Conservation (phyloP, 1,139 yeast species). For the Yamadazyma aaseri region DNA sequence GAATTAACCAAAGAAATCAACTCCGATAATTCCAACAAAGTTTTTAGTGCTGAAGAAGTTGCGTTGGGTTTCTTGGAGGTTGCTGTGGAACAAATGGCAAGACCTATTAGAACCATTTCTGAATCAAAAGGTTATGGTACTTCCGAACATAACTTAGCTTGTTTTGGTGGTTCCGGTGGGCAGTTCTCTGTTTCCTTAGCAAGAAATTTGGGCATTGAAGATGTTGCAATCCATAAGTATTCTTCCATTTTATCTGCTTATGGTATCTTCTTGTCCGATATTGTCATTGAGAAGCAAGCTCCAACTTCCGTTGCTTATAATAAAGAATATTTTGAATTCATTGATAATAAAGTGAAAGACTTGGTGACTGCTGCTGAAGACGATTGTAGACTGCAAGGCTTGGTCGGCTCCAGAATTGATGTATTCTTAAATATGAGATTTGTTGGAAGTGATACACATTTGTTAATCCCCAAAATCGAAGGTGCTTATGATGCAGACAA, state of each 20-base stretch:
- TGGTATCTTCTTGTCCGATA: conserved; percentile 45
- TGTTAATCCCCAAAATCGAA: conserved; percentile 51
- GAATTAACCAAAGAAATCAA: conserved; percentile 36
- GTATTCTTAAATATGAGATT: conserved; percentile 75
- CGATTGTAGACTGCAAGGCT: conserved; percentile 34
- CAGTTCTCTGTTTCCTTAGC: conserved; percentile 43
- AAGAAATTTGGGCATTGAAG: conserved; percentile 36
- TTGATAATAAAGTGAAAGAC: conserved; percentile 26
- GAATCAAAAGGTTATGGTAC: conserved; percentile 45
- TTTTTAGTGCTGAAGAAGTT: conserved; percentile 38
- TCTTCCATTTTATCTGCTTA: conserved; percentile 46
- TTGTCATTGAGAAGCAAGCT: conserved; percentile 62
- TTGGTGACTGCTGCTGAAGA: conserved; percentile 26
- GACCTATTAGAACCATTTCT: conserved; percentile 45
- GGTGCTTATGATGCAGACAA: conserved; percentile 24
- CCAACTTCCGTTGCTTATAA: conserved; percentile 43
- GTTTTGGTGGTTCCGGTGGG: conserved; percentile 51
- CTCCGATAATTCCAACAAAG: conserved; percentile 21
- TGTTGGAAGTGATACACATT: conserved; percentile 82
- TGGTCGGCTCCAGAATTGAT: conserved; percentile 43
- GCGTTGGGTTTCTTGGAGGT: conserved; percentile 45
- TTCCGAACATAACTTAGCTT: conserved; percentile 41
- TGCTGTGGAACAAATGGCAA: conserved; percentile 47
- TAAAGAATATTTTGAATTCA: conserved; percentile 16
- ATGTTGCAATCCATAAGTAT: conserved; percentile 44